Conservation (phyloP, 2,329 filamentous ascomycete genomes). For the Tolypocladium sp. region DNA sequence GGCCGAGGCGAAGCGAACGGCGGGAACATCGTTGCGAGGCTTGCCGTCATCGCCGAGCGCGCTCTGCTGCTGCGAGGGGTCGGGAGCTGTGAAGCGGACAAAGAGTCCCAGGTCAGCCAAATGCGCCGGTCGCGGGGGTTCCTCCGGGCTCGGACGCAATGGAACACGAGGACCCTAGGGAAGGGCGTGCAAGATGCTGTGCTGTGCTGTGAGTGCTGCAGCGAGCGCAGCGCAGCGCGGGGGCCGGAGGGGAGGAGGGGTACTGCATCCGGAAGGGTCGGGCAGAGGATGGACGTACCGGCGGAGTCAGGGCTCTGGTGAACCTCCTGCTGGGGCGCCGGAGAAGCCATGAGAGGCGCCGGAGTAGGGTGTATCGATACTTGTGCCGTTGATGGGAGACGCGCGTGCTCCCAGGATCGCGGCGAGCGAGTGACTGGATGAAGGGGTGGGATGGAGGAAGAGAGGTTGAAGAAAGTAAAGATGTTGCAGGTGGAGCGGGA, state of each 20-base stretch:
- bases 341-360: slow-evolving; percentile 4
- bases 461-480: neutral
- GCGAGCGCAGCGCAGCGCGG: neutral
- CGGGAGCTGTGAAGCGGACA: neutral
- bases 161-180: neutral
- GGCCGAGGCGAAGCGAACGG: slow-evolving; percentile 64
- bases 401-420: neutral
- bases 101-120: neutral
- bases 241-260: neutral
- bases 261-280: slow-evolving; percentile 5
- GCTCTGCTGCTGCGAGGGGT: neutral
- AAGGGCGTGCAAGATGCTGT: neutral
- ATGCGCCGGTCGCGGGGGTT: neutral
- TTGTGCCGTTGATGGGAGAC: neutral
- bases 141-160: neutral
- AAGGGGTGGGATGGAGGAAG: neutral
- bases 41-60: slow-evolving; percentile 9
- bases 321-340: slow-evolving; percentile 4
- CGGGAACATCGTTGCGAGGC: slow-evolving; percentile 22
- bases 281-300: slow-evolving; percentile 5
- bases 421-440: neutral
- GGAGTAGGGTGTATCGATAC: neutral
- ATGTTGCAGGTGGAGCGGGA: neutral
- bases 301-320: slow-evolving; percentile 5
- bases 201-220: neutral